Evolutionary conservation across 108 stramenopile genomes (phyloP).

Genomic region (Nannochloropsis oceanica): DNA sequence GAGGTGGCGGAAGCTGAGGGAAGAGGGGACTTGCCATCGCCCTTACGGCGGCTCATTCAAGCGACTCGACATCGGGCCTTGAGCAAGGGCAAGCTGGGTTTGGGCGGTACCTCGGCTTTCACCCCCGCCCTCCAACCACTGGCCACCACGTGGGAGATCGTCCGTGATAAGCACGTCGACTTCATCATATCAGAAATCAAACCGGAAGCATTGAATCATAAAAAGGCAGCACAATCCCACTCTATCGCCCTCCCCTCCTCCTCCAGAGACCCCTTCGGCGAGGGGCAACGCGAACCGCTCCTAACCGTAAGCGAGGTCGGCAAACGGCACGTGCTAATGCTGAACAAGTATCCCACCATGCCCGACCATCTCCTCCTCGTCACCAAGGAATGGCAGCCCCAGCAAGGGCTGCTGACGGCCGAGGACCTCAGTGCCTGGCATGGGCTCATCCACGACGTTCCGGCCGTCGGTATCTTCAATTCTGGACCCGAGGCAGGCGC

Average conservation of each 20-base stretch:
- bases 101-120: neutral
- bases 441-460: neutral
- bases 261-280: neutral
- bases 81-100: neutral
- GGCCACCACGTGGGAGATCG: neutral
- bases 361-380: constrained; percentile 17
- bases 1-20: neutral
- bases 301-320: neutral
- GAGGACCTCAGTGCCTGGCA: constrained; percentile 12
- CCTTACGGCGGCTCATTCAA: neutral
- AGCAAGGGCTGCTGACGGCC: neutral
- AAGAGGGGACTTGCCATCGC: neutral
- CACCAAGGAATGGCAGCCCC: constrained; percentile 6
- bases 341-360: constrained; percentile 22
- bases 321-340: constrained; percentile 1
- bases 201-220: neutral
- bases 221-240: neutral
- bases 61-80: neutral
- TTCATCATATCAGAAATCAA: neutral
- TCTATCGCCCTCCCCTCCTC: neutral
- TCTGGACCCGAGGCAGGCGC: constrained; percentile 22
- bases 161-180: neutral
- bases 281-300: neutral
- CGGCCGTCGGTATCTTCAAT: constrained; percentile 22
- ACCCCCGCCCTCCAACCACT: neutral